Percentiles rank a stretch among this genome's conserved stretches.
Conservation (phyloP, 108 stramenopile species). For the Chaetoceros tenuissimus region DNA sequence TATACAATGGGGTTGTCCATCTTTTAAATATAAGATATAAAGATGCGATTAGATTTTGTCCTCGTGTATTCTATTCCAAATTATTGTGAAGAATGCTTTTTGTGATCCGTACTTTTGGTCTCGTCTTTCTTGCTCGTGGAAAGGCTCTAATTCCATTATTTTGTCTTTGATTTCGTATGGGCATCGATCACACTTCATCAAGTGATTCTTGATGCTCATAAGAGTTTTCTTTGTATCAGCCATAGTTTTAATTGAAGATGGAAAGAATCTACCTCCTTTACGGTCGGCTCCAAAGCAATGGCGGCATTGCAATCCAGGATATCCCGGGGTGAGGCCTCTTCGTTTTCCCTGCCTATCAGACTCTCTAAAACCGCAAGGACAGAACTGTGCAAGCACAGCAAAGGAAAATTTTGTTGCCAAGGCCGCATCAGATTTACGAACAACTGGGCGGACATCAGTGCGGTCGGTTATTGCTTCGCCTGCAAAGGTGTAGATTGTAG, state of each 20-base stretch:
- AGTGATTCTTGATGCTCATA: conserved; percentile 71
- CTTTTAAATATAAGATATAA: too few relatives aligned
- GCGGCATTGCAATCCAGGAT: conserved; percentile 73
- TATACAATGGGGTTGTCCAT: too few relatives aligned
- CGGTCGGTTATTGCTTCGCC: too few relatives aligned
- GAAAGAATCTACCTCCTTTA: conserved; percentile 85
- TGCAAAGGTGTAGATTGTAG: too few relatives aligned
- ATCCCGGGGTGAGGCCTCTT: conserved; percentile 61
- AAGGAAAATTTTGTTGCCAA: conserved; percentile 71
- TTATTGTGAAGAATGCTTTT: conserved; percentile 76
- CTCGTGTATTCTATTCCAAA: conserved; percentile 72
- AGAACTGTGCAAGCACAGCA: conserved; percentile 66
- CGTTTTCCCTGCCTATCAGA: conserved; percentile 77
- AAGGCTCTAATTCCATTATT: conserved; percentile 29
- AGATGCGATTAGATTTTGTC: too few relatives aligned
- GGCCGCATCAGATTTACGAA: too few relatives aligned
- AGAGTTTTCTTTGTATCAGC: conserved; percentile 75
- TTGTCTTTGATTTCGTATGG: conserved; percentile 41
- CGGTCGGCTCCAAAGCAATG: conserved; percentile 82
- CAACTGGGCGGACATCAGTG: too few relatives aligned
- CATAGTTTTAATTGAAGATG: conserved; percentile 74
- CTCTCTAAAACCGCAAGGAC: conserved; percentile 74
- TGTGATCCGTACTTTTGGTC: conserved; percentile 80
- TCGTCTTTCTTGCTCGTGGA: conserved; percentile 65
- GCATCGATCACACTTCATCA: conserved; percentile 71